A percentile compares a stretch with the other conserved stretches of the same genome.
Conservation (phyloP, 305 asterid species). For the Petunia hybrid region DNA sequence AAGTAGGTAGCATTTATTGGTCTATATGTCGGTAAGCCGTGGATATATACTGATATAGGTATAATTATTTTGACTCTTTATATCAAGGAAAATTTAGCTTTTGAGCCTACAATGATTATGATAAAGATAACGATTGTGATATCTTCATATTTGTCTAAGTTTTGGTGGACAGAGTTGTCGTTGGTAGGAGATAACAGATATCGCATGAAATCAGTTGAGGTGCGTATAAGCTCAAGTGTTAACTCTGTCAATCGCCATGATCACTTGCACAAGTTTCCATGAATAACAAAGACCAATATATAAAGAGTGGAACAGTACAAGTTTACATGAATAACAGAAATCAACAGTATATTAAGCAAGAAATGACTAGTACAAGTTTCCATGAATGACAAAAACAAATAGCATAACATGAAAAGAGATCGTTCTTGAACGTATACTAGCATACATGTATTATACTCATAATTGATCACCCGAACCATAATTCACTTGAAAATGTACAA, state of each 20-base stretch:
- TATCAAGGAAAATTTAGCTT: not conserved
- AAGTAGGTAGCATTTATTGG: not conserved
- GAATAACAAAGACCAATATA: constrained; percentile 8
- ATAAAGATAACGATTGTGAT: too few species aligned
- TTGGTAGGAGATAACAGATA: too few species aligned
- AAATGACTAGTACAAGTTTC: not conserved
- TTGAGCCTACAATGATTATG: constrained; percentile 5
- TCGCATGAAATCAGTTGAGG: too few species aligned
- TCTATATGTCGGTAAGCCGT: constrained; percentile 20
- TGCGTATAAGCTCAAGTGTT: too few species aligned
- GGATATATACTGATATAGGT: not conserved
- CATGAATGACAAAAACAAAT: constrained; percentile 7
- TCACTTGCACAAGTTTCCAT: not conserved
- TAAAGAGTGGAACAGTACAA: not conserved
- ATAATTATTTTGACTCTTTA: constrained; percentile 1
- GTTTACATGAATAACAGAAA: not conserved
- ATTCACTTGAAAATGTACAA: constrained; percentile 26
- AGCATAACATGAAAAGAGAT: constrained; percentile 2
- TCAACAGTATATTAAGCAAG: not conserved
- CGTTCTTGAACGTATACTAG: not conserved
- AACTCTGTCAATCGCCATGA: too few species aligned
- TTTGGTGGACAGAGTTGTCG: too few species aligned
- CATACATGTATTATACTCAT: not conserved
- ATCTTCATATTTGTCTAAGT: too few species aligned
- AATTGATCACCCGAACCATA: constrained; percentile 4